phyloP scores from a whole-genome alignment of 2,329 filamentous ascomycete genomes.

The Cryoendolithus antarcticus region DNA sequence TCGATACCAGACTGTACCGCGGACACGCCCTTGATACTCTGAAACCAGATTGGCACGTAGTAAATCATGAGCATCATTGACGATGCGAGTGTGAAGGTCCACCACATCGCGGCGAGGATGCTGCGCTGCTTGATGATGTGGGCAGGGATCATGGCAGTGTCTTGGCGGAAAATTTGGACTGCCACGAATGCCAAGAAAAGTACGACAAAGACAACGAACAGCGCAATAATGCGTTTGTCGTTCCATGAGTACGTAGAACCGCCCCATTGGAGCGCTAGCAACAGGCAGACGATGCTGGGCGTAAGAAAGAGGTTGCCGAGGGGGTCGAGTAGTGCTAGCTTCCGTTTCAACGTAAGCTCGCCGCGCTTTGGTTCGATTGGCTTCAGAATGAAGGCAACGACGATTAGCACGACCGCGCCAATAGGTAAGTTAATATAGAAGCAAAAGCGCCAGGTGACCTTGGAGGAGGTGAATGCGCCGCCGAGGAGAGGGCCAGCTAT shows the following conservation, averaged over 20 bases:
- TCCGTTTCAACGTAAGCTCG: conserved; percentile 21
- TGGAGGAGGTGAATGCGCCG: conserved; percentile 31
- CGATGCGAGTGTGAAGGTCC: conserved; percentile 28
- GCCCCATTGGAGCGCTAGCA: conserved; percentile 38
- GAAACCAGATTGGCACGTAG: conserved; percentile 36
- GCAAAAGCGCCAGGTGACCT: conserved; percentile 29
- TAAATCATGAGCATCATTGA: conserved; percentile 33
- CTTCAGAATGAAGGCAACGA: conserved; percentile 26
- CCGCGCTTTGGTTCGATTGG: conserved; percentile 9
- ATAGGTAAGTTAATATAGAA: conserved; percentile 34
- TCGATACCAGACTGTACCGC: conserved; percentile 36
- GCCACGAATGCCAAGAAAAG: conserved; percentile 28
- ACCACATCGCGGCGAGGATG: conserved; percentile 28
- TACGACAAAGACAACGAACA: conserved; percentile 32
- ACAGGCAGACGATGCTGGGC: conserved; percentile 28
- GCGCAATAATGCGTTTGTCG: conserved; percentile 33
- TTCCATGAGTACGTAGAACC: conserved; percentile 34
- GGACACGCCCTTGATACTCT: conserved; percentile 34
- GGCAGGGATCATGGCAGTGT: conserved; percentile 33
- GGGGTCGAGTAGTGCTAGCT: conserved; percentile 34
- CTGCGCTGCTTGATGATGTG: conserved; percentile 32
- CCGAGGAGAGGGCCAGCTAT: conserved; percentile 34
- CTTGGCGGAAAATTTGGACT: conserved; percentile 31
- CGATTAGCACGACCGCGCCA: conserved; percentile 27
- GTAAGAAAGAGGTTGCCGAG: conserved; percentile 26